Base-by-base conservation (phyloP, 163 green algal species). In the Trebouxiophyceae sp. region DNA sequence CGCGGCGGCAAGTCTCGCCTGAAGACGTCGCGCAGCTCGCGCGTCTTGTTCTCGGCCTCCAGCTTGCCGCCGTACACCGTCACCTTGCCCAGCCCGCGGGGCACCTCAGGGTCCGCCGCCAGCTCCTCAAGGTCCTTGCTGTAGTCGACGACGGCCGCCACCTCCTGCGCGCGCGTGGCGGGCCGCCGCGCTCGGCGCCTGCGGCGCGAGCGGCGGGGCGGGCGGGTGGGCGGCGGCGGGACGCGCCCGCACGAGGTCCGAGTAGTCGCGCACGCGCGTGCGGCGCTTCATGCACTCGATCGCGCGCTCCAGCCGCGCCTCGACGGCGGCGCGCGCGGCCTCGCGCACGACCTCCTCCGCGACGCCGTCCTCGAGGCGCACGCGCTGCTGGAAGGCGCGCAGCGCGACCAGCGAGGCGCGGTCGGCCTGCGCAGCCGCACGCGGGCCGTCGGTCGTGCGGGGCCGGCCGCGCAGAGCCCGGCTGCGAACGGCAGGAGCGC, bases 31-130 rank as follows among this genome's bases (percentile, higher is more conserved):
- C 72, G 54, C 23, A 90, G 64, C 30, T 87, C 82, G 20, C 79
- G 54, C 23, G 63, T 57, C 67, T 74, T 70, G 33, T 32, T 57
- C 4, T 63, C 73, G 33, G 55, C 68, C 22, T 83, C 77, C 60
- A 73, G 89, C 24, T 65, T 28, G 24, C 87, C 75, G 29, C 88
- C 85, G 67, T 74, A 67, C 4, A 92, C 57, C 22, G 74, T 81
- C 50, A 86, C 76, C 29, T 80, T 67, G 54, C 83, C 85, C 65
- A 96, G 65, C 19, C 90, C 91, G 20, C 83, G 72, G 7, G 90
- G 63, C 31, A 87, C 33, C 7, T 74, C 67, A 4, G 65, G 54
- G 19, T 75, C 67, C 26, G 32, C 54, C 5, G 68, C 63, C 33
- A 83, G 57, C 1, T 55, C 57, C 28, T 65, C 63, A 46, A 87